Evolutionary conservation across 768 basidiomycete species (phyloP).

Genomic region (Daedaleopsis nitida): DNA sequence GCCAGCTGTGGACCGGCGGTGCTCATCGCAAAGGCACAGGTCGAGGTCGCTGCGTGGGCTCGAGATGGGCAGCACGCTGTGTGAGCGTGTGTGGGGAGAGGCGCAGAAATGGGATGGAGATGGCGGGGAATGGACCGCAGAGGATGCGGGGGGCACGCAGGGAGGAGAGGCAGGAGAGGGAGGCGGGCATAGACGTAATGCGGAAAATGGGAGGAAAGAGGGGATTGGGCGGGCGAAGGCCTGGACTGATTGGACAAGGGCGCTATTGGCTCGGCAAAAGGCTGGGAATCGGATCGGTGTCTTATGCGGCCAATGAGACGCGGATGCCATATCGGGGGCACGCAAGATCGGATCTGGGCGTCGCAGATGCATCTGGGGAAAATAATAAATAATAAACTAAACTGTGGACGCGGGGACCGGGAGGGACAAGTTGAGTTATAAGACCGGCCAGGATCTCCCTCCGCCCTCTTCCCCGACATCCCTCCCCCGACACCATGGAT

Average conservation of each 20-base stretch:
- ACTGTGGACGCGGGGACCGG: slow-evolving; percentile 5
- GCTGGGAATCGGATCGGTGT: slow-evolving; percentile 21
- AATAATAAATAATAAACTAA: slow-evolving; percentile 14
- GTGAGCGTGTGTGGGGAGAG: neutral
- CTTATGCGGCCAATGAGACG: slow-evolving; percentile 23
- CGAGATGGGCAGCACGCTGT: too few relatives aligned
- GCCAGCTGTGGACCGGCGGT: neutral
- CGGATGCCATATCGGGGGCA: neutral
- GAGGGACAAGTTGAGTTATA: slow-evolving; percentile 17
- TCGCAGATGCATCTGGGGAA: neutral
- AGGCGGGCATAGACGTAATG: slow-evolving; percentile 15
- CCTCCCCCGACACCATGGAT: slow-evolving; percentile 26
- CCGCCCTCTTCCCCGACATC: slow-evolving; percentile 22
- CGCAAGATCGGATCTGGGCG: slow-evolving; percentile 7
- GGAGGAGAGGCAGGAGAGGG: neutral
- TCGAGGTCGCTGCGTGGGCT: neutral
- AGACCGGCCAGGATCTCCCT: slow-evolving; percentile 15
- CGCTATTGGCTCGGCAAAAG: slow-evolving; percentile 21
- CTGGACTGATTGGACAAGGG: slow-evolving; percentile 18
- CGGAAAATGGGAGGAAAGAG: neutral
- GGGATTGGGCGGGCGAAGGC: slow-evolving; percentile 12
- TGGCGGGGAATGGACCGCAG: neutral
- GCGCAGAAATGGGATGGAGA: neutral
- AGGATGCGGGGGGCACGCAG: neutral
- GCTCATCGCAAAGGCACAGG: neutral